phyloP scores from a whole-genome alignment of 140 eudicot genomes.

The Oenanthe javanica region DNA sequence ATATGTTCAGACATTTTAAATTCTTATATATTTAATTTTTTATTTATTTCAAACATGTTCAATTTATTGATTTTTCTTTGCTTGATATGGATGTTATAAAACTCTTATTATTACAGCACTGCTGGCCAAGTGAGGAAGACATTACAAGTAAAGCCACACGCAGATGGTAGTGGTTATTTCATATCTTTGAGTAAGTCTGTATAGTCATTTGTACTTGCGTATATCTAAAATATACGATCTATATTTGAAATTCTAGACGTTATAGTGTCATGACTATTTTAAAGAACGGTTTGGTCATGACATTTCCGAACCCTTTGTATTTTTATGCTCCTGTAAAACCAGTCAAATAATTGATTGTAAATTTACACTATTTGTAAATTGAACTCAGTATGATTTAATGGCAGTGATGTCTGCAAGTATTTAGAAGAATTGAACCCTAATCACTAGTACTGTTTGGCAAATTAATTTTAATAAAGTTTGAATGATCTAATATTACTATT shows the following conservation, averaged over 20 bases:
- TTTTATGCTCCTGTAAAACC: neutral
- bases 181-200: slow-evolving; percentile 64
- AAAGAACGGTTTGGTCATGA: neutral
- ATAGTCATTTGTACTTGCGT: neutral
- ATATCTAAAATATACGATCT: neutral
- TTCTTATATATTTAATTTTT: neutral
- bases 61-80: neutral
- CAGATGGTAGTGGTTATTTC: slow-evolving; percentile 73
- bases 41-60: too few relatives aligned
- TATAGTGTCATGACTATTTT: neutral
- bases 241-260: neutral
- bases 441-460: too few relatives aligned
- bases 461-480: too few relatives aligned
- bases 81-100: neutral
- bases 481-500: too few relatives aligned
- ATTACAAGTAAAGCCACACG: slow-evolving; percentile 63
- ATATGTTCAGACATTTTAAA: neutral
- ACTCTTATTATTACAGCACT: slow-evolving; percentile 40
- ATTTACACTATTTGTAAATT: neutral
- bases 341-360: neutral
- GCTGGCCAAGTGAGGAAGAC: slow-evolving; percentile 97
- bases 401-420: neutral
- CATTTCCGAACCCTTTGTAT: neutral
- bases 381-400: neutral
- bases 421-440: too few relatives aligned